Conservation (phyloP, 176 grass and related monocot species). For the Juncus inflexus region DNA sequence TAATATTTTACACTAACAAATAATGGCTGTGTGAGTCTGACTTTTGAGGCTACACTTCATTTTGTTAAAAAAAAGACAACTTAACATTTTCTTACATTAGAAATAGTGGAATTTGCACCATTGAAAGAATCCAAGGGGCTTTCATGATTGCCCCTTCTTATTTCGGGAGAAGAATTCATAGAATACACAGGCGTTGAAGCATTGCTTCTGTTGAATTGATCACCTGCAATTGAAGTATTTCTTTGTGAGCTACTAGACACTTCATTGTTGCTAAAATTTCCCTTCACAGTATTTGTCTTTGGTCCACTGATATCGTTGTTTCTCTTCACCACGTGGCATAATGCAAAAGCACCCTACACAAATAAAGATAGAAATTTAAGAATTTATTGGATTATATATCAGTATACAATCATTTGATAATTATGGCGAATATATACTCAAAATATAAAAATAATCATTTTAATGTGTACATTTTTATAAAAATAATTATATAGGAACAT, state of each 20-base stretch:
- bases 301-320: conserved; percentile 39
- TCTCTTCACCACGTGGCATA: conserved; percentile 87
- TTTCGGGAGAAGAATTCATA: conserved; percentile 15
- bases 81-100: background rate
- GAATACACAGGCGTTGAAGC: conserved; percentile 30
- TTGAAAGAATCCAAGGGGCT: conserved; percentile 13
- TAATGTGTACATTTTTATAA: too few species aligned
- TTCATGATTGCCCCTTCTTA: background rate
- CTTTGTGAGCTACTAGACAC: conserved; percentile 23
- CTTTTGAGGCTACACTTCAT: too few species aligned
- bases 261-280: conserved; percentile 9
- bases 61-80: too few species aligned
- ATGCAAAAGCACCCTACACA: conserved; percentile 60
- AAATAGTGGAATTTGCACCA: conserved; percentile 23
- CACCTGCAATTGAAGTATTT: conserved; percentile 37
- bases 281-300: conserved; percentile 4
- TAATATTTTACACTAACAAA: too few species aligned
- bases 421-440: too few species aligned
- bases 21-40: too few species aligned
- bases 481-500: too few species aligned
- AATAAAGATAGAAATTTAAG: background rate
- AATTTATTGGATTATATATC: background rate
- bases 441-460: too few species aligned
- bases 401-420: background rate
- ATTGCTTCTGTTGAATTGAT: conserved; percentile 37